Base-by-base conservation (phyloP, 176 grass and related monocot species). In the Carex myosuroides region DNA sequence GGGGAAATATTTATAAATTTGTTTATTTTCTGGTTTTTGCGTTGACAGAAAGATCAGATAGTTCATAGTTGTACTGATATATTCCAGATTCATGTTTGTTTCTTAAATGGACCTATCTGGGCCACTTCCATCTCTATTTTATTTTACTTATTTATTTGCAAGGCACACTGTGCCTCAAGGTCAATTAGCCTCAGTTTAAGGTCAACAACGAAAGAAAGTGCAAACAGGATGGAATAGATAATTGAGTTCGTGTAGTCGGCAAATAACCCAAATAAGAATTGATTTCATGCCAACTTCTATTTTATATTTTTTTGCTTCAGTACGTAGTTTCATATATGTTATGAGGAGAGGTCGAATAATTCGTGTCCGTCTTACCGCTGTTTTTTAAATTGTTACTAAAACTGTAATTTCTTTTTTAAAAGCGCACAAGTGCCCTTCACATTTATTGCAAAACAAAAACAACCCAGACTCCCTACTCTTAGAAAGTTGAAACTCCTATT, bases 31-130 rank as follows among this genome's bases (percentile, higher is more conserved):
- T 54, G 71, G 11, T 37, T 11, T 69, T 69, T 69, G 33, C 71
- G 5, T 13, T 48, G 41, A 26, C 12, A 75, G 10, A 52, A 10
- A 75, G 41, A 73, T 73, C 13, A 75, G 44, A 75, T 75, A 75
- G 71, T 52, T 75, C 20, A 75, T 75, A 75, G 71, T 52, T 75
- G 70, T 52, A 75, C 21, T 53, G 71, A 30, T 54, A 78, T 55
- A 77, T 55, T 30, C 64, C 21, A 24, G 20, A 24, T 74, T 6
- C 13, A 26, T 74, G 20, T 14, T 78, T 56, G 2, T 57, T 78
- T 33, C 52, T 57, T 16, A 30, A 8, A 78, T 78, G 48, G 26
- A 78, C 52, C 52, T 18, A 17, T 57, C 13, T 78, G 21, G 52
- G 73, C 24, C 68, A 57, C 24, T 32, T 16, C 73, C 73, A 30